These are phyloP conservation scores for Ephemerocybe angulata DNA, from an alignment of 768 basidiomycete genomes.

Conservation along the genomic window DNA sequence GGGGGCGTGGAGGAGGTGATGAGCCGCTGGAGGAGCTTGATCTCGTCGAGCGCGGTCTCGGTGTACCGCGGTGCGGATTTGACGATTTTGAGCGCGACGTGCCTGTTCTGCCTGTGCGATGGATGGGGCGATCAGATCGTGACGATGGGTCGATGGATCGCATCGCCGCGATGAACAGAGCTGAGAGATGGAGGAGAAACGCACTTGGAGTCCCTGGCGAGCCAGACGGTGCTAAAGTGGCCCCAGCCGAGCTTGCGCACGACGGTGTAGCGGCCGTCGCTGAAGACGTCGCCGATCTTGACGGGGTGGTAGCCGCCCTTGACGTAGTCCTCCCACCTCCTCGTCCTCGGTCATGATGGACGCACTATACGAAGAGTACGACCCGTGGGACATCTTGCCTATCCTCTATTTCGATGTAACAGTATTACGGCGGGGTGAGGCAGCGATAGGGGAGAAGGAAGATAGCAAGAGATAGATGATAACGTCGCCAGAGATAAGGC, in stretches of 20 bases:
- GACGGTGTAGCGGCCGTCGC: slow-evolving; percentile 81
- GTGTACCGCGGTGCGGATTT: slow-evolving; percentile 97
- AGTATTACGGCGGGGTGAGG: no score
- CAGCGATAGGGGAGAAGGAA: no score
- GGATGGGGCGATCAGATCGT: not conserved
- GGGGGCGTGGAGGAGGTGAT: slow-evolving; percentile 76
- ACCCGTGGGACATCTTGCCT: slow-evolving; percentile 73
- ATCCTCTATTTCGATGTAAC: no score
- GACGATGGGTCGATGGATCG: not conserved
- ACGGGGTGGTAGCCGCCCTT: slow-evolving; percentile 89
- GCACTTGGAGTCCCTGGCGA: slow-evolving; percentile 78
- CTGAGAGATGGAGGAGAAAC: slow-evolving; percentile 32
- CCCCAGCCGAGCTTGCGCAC: slow-evolving; percentile 96
- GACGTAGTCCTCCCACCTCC: slow-evolving; percentile 87
- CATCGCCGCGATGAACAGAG: not conserved
- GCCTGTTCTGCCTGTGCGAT: slow-evolving; percentile 76
- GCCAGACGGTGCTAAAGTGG: slow-evolving; percentile 93
- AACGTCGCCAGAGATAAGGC: no score
- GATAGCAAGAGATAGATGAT: no score
- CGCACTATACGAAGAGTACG: slow-evolving; percentile 66
- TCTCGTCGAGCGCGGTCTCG: slow-evolving; percentile 97
- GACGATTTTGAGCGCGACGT: slow-evolving; percentile 98
- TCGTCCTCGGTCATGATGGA: slow-evolving; percentile 89
- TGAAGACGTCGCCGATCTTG: slow-evolving; percentile 89
- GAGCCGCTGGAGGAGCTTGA: slow-evolving; percentile 93